Conservation (phyloP, 805 yeast genomes). For the Candida yuanshanica region DNA sequence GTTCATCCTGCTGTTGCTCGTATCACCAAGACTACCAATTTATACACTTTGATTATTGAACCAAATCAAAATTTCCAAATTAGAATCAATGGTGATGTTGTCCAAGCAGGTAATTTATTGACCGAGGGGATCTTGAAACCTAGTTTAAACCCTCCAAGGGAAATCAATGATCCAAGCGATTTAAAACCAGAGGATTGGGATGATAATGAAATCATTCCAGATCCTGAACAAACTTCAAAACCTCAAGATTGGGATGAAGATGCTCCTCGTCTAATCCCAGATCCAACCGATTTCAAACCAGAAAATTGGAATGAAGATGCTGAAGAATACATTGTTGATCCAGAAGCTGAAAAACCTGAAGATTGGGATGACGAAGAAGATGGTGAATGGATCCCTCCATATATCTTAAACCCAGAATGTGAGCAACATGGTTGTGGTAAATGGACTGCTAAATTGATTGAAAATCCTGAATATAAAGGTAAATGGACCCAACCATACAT, state of each 20-base stretch:
- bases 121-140: conserved; percentile 56
- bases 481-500: conserved; percentile 69
- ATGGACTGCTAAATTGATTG: conserved; percentile 65
- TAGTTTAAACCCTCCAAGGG: conserved; percentile 58
- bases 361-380: conserved; percentile 90
- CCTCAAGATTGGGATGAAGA: conserved; percentile 85
- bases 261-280: conserved; percentile 58
- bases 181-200: conserved; percentile 80
- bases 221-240: conserved; percentile 55
- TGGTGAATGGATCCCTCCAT: conserved; percentile 77
- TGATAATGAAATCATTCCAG: conserved; percentile 59
- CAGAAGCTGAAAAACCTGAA: conserved; percentile 59
- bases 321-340: conserved; percentile 57
- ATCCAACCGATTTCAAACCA: conserved; percentile 66
- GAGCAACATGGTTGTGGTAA: conserved; percentile 68
- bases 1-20: conserved; percentile 51
- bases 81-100: conserved; percentile 74
- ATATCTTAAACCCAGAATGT: conserved; percentile 71
- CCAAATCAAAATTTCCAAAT: conserved; percentile 69
- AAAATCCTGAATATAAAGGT: conserved; percentile 70
- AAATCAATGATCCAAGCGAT: conserved; percentile 52
- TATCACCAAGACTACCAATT: conserved; percentile 49
- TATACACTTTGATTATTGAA: conserved; percentile 73
- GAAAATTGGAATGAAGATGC: conserved; percentile 72
- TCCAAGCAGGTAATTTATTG: conserved; percentile 62